phyloP scores from a whole-genome alignment of 2,329 filamentous ascomycete species.

The Pyrenophora seminiperda region DNA sequence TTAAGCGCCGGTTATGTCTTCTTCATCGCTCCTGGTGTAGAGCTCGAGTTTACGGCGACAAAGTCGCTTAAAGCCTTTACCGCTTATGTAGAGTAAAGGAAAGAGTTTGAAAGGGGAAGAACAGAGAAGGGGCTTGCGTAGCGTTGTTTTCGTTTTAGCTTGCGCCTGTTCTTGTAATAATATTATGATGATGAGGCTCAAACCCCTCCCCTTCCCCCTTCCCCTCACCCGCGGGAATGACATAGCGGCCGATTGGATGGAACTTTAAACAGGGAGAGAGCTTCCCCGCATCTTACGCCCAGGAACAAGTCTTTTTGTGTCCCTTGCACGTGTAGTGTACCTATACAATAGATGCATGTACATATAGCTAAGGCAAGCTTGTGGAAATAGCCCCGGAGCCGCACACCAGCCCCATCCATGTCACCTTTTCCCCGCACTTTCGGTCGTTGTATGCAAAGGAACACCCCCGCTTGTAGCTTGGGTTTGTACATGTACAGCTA shows the following conservation, averaged over 20 bases:
- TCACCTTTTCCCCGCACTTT: slow-evolving; percentile 36
- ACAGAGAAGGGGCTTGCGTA: too few relatives aligned
- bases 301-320: too few relatives aligned
- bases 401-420: slow-evolving; percentile 11
- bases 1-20: slow-evolving; percentile 68
- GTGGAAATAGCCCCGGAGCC: slow-evolving; percentile 33
- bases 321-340: too few relatives aligned
- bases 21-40: slow-evolving; percentile 66
- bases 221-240: slow-evolving; percentile 18
- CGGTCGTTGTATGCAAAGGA: slow-evolving; percentile 8
- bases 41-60: slow-evolving; percentile 53
- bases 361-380: slow-evolving; percentile 4
- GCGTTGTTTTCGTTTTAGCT: too few relatives aligned
- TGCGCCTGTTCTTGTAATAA: not conserved
- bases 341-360: too few relatives aligned
- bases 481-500: slow-evolving; percentile 19
- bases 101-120: too few relatives aligned
- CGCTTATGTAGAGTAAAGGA: slow-evolving; percentile 52
- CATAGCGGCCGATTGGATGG: slow-evolving; percentile 25
- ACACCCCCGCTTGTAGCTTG: slow-evolving; percentile 15
- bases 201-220: not conserved
- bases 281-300: slow-evolving; percentile 22
- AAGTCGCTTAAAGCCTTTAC: slow-evolving; percentile 56
- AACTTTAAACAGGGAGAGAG: slow-evolving; percentile 7
- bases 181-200: slow-evolving; percentile 16